A percentile compares a stretch with the other conserved stretches of the same genome.
Conservation (phyloP, 2,329 filamentous ascomycete species). For the Alternaria infectoria region DNA sequence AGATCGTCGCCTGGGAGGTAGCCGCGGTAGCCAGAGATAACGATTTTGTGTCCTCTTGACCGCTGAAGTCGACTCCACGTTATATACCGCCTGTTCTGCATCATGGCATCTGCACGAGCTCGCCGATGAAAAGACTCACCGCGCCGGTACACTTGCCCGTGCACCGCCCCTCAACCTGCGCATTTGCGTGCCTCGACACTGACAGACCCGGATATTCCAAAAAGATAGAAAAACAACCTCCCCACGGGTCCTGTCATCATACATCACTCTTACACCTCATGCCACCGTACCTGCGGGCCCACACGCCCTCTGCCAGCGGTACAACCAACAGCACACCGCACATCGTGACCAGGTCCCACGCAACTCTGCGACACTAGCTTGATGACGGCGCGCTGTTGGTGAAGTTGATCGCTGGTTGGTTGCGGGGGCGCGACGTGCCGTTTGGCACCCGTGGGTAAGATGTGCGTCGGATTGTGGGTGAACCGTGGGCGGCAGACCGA, state of each 20-base stretch:
- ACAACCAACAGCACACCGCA: constrained; percentile 2
- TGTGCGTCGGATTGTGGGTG: constrained; percentile 1
- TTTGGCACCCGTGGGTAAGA: constrained; percentile 4
- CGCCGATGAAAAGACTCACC: constrained; percentile 1
- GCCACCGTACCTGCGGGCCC: background rate
- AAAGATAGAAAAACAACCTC: background rate
- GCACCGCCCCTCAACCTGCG: background rate
- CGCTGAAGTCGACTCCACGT: background rate
- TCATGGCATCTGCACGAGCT: background rate
- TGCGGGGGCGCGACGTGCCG: background rate
- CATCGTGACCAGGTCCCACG: constrained; percentile 1
- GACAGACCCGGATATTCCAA: background rate
- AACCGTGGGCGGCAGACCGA: background rate
- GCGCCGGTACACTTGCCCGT: constrained; percentile 1
- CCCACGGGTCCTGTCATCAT: background rate
- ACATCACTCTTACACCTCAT: background rate
- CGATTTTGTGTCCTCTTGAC: background rate
- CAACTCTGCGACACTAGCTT: background rate
- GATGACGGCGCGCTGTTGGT: background rate
- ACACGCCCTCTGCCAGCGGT: background rate
- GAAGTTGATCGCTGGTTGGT: background rate
- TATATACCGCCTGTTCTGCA: constrained; percentile 7
- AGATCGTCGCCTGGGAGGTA: background rate
- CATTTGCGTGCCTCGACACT: constrained; percentile 1
- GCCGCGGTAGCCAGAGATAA: background rate